Conservation (phyloP, 208 protist genomes). For the Trichomonas tenax region DNA sequence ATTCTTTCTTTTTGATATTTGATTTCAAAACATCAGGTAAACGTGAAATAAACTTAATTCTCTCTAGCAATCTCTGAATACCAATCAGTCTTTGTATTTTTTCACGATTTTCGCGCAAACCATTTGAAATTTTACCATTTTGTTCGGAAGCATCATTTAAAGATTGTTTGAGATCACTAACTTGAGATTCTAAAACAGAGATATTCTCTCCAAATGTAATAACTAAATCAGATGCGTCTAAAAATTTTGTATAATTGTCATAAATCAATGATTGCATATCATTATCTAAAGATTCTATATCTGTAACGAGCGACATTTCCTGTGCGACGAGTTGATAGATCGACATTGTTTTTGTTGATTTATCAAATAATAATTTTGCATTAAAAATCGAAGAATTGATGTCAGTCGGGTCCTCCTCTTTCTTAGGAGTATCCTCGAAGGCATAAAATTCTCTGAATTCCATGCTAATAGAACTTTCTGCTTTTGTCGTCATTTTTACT, state of each 20-base stretch:
- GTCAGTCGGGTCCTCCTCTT: neutral
- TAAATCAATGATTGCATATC: neutral
- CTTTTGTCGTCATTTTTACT: neutral
- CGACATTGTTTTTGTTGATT: neutral
- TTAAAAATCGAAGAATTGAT: neutral
- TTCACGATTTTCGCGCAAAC: neutral
- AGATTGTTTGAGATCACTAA: neutral
- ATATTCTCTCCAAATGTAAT: neutral
- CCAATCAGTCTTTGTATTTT: neutral
- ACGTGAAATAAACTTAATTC: neutral
- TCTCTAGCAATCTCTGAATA: neutral
- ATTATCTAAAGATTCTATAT: neutral
- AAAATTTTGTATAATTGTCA: constrained; percentile 4
- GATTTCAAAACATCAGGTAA: neutral
- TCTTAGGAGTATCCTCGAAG: neutral
- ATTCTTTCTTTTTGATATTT: neutral
- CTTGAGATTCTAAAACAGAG: neutral
- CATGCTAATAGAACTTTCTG: neutral
- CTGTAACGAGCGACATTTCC: neutral
- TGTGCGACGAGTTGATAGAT: neutral
- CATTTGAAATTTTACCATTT: neutral
- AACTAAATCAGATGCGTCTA: neutral
- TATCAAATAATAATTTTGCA: neutral
- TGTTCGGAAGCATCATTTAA: neutral
- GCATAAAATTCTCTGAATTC: neutral